Conservation (phyloP, 495 filamentous ascomycete genomes). For the Aspergillus haitiensis region DNA sequence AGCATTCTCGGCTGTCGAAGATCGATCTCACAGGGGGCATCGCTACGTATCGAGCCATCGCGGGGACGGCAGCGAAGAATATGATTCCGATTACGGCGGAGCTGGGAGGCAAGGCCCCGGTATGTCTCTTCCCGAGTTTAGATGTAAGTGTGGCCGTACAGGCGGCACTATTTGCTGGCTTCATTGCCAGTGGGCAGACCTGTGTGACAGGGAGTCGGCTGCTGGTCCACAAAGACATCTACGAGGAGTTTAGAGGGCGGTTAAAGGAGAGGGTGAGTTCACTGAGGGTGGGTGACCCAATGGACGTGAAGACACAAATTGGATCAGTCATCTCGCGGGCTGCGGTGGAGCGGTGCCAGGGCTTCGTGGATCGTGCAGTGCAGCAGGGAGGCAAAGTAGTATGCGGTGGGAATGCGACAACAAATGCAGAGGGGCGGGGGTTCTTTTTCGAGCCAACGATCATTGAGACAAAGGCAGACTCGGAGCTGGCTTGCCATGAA, state of each 20-base stretch:
- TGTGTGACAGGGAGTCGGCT: slow-evolving; percentile 62
- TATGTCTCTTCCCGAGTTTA: slow-evolving; percentile 54
- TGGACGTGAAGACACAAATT: slow-evolving; percentile 43
- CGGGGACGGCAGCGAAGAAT: slow-evolving; percentile 49
- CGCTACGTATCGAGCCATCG: slow-evolving; percentile 47
- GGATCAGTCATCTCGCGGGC: slow-evolving; percentile 43
- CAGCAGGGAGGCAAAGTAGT: slow-evolving; percentile 30
- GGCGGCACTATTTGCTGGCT: slow-evolving; percentile 59
- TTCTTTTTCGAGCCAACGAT: slow-evolving; percentile 62
- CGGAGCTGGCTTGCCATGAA: slow-evolving; percentile 41
- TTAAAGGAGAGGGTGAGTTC: slow-evolving; percentile 43
- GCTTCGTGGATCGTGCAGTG: slow-evolving; percentile 38
- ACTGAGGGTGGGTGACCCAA: slow-evolving; percentile 50
- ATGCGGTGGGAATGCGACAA: slow-evolving; percentile 37
- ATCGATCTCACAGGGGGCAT: slow-evolving; percentile 64
- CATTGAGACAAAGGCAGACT: slow-evolving; percentile 36
- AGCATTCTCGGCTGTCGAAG: slow-evolving; percentile 53
- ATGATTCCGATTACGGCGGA: slow-evolving; percentile 58
- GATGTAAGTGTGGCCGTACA: slow-evolving; percentile 54
- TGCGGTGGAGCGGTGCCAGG: slow-evolving; percentile 38
- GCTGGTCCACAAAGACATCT: slow-evolving; percentile 51
- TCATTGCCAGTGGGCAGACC: slow-evolving; percentile 61
- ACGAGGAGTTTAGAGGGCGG: slow-evolving; percentile 37
- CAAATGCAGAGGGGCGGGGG: slow-evolving; percentile 41
- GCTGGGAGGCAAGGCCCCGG: slow-evolving; percentile 60